A percentile compares a stretch with the other conserved stretches of the same genome.
Conservation (phyloP, 164 flowering plant genomes). For the Macadamia tetraphylla region DNA sequence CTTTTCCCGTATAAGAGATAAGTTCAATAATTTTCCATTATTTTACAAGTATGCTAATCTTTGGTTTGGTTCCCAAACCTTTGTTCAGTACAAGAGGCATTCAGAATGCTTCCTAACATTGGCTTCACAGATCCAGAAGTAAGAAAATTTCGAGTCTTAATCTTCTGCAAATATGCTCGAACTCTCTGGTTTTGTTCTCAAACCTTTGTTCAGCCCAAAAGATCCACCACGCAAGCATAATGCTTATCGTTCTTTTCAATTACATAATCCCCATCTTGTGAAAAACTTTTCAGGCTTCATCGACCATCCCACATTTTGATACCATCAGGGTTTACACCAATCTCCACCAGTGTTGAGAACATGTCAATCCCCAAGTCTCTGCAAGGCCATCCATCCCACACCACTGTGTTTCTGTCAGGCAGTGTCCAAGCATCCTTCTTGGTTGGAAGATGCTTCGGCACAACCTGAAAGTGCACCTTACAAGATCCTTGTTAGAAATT, state of each 20-base stretch:
- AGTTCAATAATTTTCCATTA: too few species aligned
- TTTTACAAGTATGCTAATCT: too few species aligned
- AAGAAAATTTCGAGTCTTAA: too few species aligned
- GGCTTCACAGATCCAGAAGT: too few species aligned
- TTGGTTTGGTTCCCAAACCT: too few species aligned
- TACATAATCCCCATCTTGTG: slow-evolving; percentile 24
- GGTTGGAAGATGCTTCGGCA: slow-evolving; percentile 25
- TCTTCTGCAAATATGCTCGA: too few species aligned
- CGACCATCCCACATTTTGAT: slow-evolving; percentile 32
- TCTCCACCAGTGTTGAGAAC: slow-evolving; percentile 28
- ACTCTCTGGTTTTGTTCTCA: too few species aligned
- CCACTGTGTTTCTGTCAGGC: slow-evolving; percentile 29
- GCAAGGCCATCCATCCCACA: slow-evolving; percentile 35
- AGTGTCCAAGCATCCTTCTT: slow-evolving; percentile 24
- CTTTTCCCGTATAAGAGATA: too few species aligned
- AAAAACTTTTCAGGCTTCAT: slow-evolving; percentile 27
- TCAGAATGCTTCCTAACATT: too few species aligned
- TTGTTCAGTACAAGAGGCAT: too few species aligned
- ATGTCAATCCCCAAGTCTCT: slow-evolving; percentile 18
- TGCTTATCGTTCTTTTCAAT: slow-evolving; percentile 24
- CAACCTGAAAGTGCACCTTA: slow-evolving; percentile 36
- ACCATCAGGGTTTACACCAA: slow-evolving; percentile 27
- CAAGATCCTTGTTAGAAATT: slow-evolving; percentile 29
- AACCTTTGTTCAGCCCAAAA: slow-evolving; percentile 23
- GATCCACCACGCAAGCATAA: slow-evolving; percentile 42